Percentiles rank a stretch among this genome's conserved stretches.
phyloP scores from a whole-genome alignment of 2,329 filamentous ascomycete species.

The Emmonsiellopsis sp. region DNA sequence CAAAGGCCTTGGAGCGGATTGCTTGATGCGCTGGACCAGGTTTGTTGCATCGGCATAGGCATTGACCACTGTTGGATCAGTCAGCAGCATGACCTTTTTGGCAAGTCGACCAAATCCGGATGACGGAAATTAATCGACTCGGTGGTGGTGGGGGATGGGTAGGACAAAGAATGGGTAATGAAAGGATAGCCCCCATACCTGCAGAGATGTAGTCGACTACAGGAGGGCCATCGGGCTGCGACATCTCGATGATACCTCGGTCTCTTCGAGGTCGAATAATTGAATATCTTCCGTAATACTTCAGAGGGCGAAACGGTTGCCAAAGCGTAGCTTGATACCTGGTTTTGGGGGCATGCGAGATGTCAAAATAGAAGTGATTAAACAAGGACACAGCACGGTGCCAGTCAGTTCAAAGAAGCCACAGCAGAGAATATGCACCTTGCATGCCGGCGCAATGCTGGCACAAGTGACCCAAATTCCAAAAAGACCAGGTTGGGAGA shows the following conservation, averaged over 20 bases:
- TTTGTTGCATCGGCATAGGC: slow-evolving; percentile 9
- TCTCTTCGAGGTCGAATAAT: slow-evolving; percentile 3
- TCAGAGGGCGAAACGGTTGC: too few species aligned
- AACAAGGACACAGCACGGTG: too few species aligned
- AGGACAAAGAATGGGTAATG: background rate
- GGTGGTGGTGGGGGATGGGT: background rate
- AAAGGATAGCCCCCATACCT: background rate
- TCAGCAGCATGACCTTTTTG: background rate
- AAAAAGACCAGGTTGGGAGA: too few species aligned
- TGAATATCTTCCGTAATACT: too few species aligned
- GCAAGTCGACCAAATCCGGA: background rate
- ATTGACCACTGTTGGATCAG: slow-evolving; percentile 6
- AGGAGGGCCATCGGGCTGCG: background rate
- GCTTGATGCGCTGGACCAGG: slow-evolving; percentile 10
- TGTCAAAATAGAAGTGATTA: too few species aligned
- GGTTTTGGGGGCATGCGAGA: too few species aligned
- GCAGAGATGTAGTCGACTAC: slow-evolving; percentile 1
- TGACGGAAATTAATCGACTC: background rate
- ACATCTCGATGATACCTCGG: background rate
- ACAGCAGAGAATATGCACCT: too few species aligned
- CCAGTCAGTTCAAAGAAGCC: too few species aligned
- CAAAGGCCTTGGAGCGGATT: background rate
- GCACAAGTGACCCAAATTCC: too few species aligned
- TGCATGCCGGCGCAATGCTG: too few species aligned
- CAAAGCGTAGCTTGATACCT: too few species aligned